These are phyloP conservation scores for Colletotrichum incanum DNA, from an alignment of 2,329 filamentous ascomycete species.

Conservation along the genomic window DNA sequence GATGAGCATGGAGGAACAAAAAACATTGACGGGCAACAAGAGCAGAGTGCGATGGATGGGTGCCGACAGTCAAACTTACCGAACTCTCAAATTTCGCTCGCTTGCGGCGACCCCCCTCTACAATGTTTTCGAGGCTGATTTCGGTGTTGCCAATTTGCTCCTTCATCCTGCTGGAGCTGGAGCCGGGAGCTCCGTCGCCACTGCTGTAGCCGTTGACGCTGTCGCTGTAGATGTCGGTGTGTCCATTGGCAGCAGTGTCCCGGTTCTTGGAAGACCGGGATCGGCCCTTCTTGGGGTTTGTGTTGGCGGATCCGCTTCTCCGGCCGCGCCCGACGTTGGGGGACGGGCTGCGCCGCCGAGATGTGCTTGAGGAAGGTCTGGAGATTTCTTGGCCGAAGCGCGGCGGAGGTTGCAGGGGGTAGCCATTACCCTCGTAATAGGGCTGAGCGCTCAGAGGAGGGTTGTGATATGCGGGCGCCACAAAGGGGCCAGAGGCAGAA, in stretches of 20 bases:
- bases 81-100: constrained; percentile 96
- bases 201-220: constrained; percentile 85
- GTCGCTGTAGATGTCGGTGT: constrained; percentile 76
- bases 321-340: constrained; percentile 78
- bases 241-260: constrained; percentile 60
- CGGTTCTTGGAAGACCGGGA: constrained; percentile 81
- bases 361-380: constrained; percentile 79
- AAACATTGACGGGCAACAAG: constrained; percentile 10
- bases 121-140: constrained; percentile 98
- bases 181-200: constrained; percentile 85
- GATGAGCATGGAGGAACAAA: constrained; percentile 49
- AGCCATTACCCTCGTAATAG: constrained; percentile 70
- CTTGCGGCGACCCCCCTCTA: constrained; percentile 96
- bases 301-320: constrained; percentile 82
- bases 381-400: constrained; percentile 74
- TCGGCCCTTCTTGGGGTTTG: constrained; percentile 76
- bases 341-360: constrained; percentile 84
- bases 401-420: constrained; percentile 63
- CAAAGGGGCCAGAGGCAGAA: constrained; percentile 61
- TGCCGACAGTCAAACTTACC: constrained; percentile 76
- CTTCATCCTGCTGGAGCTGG: constrained; percentile 82
- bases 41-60: constrained; percentile 2
- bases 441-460: constrained; percentile 67
- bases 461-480: constrained; percentile 68
- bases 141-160: constrained; percentile 95